A percentile compares a stretch with the other conserved stretches of the same genome.
phyloP scores from a whole-genome alignment of 2,329 filamentous ascomycete species.

The Allantophomopsis cytisporea region DNA sequence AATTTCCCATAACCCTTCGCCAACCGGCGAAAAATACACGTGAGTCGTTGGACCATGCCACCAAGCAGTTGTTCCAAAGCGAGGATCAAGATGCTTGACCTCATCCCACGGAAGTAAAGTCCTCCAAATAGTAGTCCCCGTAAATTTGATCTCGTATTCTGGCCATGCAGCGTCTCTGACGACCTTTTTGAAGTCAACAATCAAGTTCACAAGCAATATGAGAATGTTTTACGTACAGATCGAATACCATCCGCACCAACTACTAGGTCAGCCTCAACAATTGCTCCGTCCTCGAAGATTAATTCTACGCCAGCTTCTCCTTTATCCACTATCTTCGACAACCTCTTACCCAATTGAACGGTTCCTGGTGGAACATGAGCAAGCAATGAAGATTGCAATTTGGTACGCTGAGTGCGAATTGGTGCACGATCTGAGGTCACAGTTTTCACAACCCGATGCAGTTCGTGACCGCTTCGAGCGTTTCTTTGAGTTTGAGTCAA shows the following conservation, averaged over 20 bases:
- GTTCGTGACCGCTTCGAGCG: conserved; percentile 16
- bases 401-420: conserved; percentile 4
- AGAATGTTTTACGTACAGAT: conserved; percentile 20
- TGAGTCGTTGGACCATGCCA: conserved; percentile 28
- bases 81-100: conserved; percentile 17
- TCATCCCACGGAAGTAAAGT: conserved; percentile 23
- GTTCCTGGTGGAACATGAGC: conserved; percentile 26
- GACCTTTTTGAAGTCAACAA: conserved; percentile 14
- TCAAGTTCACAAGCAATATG: not conserved
- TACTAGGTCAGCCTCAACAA: conserved; percentile 26
- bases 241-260: conserved; percentile 39
- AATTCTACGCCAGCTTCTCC: conserved; percentile 22
- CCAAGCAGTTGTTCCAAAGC: conserved; percentile 22
- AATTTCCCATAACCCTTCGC: conserved; percentile 24
- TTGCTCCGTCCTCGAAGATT: conserved; percentile 29
- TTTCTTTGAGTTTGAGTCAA: conserved; percentile 12
- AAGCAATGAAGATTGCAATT: conserved; percentile 32
- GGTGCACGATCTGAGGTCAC: no score
- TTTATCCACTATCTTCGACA: conserved; percentile 24
- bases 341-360: conserved; percentile 29
- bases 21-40: conserved; percentile 26
- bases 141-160: conserved; percentile 29
- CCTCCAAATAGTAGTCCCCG: conserved; percentile 33
- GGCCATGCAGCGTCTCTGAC: conserved; percentile 27
- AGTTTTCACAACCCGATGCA: conserved; percentile 3